A percentile compares a stretch with the other conserved stretches of the same genome.
Evolutionary conservation across 495 filamentous ascomycete genomes (phyloP).

Genomic region (Annulohypoxylon maeteangense): DNA sequence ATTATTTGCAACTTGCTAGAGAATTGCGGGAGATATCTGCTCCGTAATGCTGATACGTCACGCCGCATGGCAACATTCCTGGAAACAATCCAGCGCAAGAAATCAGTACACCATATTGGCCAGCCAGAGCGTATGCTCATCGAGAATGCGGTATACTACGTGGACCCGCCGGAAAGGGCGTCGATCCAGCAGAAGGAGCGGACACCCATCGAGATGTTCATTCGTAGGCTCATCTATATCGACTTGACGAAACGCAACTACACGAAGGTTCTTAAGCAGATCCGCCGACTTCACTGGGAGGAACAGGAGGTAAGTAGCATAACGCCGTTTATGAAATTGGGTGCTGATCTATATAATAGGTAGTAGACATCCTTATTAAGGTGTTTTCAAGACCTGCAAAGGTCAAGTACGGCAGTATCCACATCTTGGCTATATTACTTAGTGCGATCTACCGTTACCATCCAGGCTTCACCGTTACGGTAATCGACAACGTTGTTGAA

Average conservation of each 20-base stretch:
- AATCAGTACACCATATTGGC: conserved; percentile 91
- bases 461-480: conserved; percentile 83
- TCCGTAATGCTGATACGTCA: conserved; percentile 92
- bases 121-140: conserved; percentile 98
- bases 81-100: conserved; percentile 95
- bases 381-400: conserved; percentile 96
- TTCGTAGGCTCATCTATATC: conserved; percentile 88
- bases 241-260: conserved; percentile 96
- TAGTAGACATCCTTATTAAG: conserved; percentile 85
- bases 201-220: conserved; percentile 89
- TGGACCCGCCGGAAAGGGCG: conserved; percentile 91
- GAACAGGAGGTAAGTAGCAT: conserved; percentile 73
- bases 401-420: conserved; percentile 97
- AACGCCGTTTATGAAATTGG: background rate
- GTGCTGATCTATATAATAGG: conserved; percentile 53
- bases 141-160: conserved; percentile 98
- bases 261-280: conserved; percentile 89
- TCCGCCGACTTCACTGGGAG: conserved; percentile 97
- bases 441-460: conserved; percentile 91
- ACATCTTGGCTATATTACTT: conserved; percentile 91
- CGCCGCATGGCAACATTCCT: conserved; percentile 93
- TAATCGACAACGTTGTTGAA: conserved; percentile 92
- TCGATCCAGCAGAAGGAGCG: conserved; percentile 97
- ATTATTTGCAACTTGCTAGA: conserved; percentile 98
- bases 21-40: conserved; percentile 93